These are phyloP conservation scores for Lactuca saligna DNA, from an alignment of 129 eudicot species.

Conservation along the genomic window DNA sequence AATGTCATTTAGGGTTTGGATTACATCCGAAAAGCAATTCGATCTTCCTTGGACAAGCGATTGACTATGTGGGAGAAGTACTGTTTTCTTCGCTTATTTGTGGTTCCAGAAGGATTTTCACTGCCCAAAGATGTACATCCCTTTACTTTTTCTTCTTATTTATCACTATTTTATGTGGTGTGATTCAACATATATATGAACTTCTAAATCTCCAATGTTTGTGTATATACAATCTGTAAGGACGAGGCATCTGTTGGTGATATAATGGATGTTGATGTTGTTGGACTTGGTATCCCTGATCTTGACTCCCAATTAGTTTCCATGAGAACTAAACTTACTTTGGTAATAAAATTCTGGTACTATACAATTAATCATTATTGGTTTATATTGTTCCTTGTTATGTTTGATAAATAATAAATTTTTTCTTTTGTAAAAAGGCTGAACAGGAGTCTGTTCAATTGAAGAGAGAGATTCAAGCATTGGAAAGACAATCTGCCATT, in stretches of 20 bases:
- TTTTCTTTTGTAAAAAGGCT: conserved; percentile 48
- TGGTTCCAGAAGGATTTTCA: conserved; percentile 64
- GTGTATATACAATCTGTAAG: conserved; percentile 18
- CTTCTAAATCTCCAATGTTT: no score
- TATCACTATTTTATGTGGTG: background rate
- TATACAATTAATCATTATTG: conserved; percentile 8
- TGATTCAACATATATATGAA: no score
- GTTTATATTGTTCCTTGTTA: background rate
- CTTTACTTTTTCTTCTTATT: background rate
- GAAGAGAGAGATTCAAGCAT: conserved; percentile 51
- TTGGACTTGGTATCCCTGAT: conserved; percentile 37
- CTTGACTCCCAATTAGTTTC: conserved; percentile 62
- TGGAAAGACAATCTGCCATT: conserved; percentile 55
- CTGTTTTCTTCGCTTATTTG: conserved; percentile 57
- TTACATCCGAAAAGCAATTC: conserved; percentile 41
- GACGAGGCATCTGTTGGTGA: conserved; percentile 47
- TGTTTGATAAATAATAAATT: no score
- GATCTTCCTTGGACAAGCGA: conserved; percentile 48
- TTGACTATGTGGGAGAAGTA: conserved; percentile 66
- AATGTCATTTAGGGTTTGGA: conserved; percentile 52
- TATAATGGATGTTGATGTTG: conserved; percentile 50
- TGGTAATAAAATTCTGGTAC: conserved; percentile 42
- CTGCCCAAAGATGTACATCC: conserved; percentile 55
- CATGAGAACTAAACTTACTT: conserved; percentile 48
- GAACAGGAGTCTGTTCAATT: conserved; percentile 65